These are phyloP conservation scores for Geranomyces michiganensis DNA, from an alignment of 192 early-diverging fungal species.

Conservation along the genomic window DNA sequence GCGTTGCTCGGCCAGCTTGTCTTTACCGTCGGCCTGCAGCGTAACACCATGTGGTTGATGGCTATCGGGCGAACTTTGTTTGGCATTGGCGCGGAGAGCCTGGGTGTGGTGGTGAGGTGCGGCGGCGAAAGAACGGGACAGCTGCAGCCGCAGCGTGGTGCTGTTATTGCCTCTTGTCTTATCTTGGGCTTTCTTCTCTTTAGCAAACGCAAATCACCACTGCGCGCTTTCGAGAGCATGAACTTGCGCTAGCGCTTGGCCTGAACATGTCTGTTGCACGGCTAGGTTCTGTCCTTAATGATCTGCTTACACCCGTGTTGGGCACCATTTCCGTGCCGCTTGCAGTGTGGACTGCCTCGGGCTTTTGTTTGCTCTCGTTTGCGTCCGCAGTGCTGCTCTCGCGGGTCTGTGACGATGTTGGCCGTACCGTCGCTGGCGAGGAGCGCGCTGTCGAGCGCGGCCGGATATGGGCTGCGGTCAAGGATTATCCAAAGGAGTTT, in stretches of 20 bases:
- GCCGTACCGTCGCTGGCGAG: background rate
- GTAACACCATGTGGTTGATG: slow-evolving; percentile 33
- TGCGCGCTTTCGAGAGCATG: slow-evolving; percentile 57
- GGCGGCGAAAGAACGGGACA: background rate
- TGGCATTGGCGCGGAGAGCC: slow-evolving; percentile 58
- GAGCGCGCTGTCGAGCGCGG: too few relatives aligned
- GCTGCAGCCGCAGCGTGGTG: background rate
- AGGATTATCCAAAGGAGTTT: slow-evolving; percentile 48
- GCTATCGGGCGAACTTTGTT: slow-evolving; percentile 56
- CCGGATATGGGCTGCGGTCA: background rate
- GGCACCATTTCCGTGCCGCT: slow-evolving; percentile 44
- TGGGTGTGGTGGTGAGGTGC: slow-evolving; percentile 48
- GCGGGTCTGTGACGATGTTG: slow-evolving; percentile 13
- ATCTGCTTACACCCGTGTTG: slow-evolving; percentile 56
- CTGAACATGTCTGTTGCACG: slow-evolving; percentile 45
- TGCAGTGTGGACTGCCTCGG: slow-evolving; percentile 55
- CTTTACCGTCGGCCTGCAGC: slow-evolving; percentile 51
- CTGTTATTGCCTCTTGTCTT: background rate
- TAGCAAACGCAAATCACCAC: slow-evolving; percentile 55
- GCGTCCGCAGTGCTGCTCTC: slow-evolving; percentile 33
- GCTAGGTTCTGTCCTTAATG: slow-evolving; percentile 60
- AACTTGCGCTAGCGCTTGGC: slow-evolving; percentile 60
- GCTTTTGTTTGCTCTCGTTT: slow-evolving; percentile 51
- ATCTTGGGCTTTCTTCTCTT: background rate
- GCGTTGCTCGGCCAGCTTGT: slow-evolving; percentile 51